These are phyloP conservation scores for Achaetomium macrosporum DNA, from an alignment of 2,329 filamentous ascomycete genomes.

Conservation along the genomic window DNA sequence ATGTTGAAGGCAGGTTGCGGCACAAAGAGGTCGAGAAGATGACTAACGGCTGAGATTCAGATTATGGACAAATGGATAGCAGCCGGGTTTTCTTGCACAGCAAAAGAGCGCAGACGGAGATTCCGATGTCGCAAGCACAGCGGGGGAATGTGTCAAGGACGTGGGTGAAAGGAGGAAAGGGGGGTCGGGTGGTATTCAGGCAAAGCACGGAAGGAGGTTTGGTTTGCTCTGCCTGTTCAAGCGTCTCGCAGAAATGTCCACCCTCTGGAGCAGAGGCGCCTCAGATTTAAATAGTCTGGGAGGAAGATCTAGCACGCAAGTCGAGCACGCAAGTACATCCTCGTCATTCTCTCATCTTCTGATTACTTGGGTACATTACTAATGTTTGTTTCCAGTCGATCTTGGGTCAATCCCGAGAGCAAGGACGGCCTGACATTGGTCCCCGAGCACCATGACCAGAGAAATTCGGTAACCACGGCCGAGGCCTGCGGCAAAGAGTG, in stretches of 20 bases:
- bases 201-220: constrained; percentile 3
- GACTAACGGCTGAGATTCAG: not conserved
- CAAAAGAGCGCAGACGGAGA: not conserved
- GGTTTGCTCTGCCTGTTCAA: constrained; percentile 12
- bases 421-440: constrained; percentile 15
- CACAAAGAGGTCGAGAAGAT: not conserved
- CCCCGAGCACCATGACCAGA: not conserved
- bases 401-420: constrained; percentile 5
- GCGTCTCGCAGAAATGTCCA: constrained; percentile 13
- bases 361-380: constrained; percentile 14
- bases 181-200: constrained; percentile 15
- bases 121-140: constrained; percentile 1
- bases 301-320: not conserved
- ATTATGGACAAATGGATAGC: not conserved
- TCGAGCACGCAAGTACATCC: constrained; percentile 4
- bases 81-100: not conserved
- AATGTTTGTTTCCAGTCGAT: constrained; percentile 16
- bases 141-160: constrained; percentile 8
- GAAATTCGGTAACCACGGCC: constrained; percentile 10
- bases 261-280: constrained; percentile 3
- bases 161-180: constrained; percentile 6
- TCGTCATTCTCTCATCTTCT: not conserved
- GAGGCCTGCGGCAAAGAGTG: constrained; percentile 14
- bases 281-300: constrained; percentile 10
- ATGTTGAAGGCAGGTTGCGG: constrained; percentile 18